A percentile compares a stretch with the other conserved stretches of the same genome.
Evolutionary conservation across 495 filamentous ascomycete genomes (phyloP).

Genomic region (Penicillium tannophilum): DNA sequence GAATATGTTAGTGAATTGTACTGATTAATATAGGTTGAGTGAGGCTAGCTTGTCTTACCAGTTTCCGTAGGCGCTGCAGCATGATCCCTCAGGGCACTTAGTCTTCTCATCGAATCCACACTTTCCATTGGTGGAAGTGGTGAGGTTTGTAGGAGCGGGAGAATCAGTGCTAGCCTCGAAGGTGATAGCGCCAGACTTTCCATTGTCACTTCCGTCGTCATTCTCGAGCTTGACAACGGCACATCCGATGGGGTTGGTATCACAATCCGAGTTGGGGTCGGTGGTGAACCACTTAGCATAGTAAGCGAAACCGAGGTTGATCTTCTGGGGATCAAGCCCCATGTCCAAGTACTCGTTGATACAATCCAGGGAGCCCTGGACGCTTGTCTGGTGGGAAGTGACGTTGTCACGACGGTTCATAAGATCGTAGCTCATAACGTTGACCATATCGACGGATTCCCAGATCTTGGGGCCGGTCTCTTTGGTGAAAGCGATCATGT

Average conservation of each 20-base stretch:
- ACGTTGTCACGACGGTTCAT: slow-evolving; percentile 73
- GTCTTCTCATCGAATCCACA: slow-evolving; percentile 32
- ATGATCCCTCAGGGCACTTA: slow-evolving; percentile 38
- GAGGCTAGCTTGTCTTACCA: slow-evolving; percentile 30
- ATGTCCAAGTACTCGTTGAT: slow-evolving; percentile 62
- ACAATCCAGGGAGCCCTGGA: slow-evolving; percentile 54
- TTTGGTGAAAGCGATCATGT: slow-evolving; percentile 75
- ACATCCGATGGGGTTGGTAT: slow-evolving; percentile 59
- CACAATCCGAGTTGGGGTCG: slow-evolving; percentile 48
- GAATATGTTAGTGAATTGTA: slow-evolving; percentile 7
- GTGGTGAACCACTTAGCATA: slow-evolving; percentile 75
- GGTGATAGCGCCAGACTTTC: slow-evolving; percentile 62
- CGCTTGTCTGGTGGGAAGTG: slow-evolving; percentile 67
- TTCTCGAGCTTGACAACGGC: slow-evolving; percentile 64
- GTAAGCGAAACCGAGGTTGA: slow-evolving; percentile 75
- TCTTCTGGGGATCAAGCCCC: slow-evolving; percentile 56
- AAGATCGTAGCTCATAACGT: slow-evolving; percentile 80
- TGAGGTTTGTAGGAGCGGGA: slow-evolving; percentile 47
- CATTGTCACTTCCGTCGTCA: slow-evolving; percentile 63
- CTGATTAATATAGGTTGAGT: not conserved
- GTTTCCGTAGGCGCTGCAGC: slow-evolving; percentile 42
- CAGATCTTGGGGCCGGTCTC: slow-evolving; percentile 64
- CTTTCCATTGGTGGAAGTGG: slow-evolving; percentile 43
- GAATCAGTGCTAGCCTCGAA: slow-evolving; percentile 52
- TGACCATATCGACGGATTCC: slow-evolving; percentile 69